A percentile compares a stretch with the other conserved stretches of the same genome.
These are phyloP conservation scores for Colletotrichum sp. DNA, from an alignment of 2,329 filamentous ascomycete genomes.

Conservation along the genomic window DNA sequence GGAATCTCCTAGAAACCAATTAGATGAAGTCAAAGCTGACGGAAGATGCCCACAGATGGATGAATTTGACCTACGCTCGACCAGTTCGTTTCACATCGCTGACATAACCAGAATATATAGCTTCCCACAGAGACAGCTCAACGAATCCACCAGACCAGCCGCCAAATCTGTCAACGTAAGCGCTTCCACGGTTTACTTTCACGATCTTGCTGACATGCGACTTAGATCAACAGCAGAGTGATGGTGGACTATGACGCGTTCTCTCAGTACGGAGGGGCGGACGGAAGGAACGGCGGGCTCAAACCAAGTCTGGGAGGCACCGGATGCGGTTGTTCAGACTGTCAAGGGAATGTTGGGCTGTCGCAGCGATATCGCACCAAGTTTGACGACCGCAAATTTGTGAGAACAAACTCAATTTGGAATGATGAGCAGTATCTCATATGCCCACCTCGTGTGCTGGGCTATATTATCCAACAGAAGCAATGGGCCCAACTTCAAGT, in stretches of 20 bases:
- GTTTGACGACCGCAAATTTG: not conserved
- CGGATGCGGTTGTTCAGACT: not conserved
- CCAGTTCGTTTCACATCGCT: not conserved
- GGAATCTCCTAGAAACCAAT: not conserved
- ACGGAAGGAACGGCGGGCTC: not conserved
- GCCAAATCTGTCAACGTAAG: not conserved
- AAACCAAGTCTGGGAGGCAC: not conserved
- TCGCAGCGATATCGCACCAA: not conserved
- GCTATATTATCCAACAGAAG: conserved; percentile 17
- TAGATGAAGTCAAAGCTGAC: not conserved
- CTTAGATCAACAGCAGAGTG: not conserved
- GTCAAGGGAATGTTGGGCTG: not conserved
- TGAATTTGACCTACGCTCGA: not conserved
- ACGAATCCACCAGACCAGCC: not conserved
- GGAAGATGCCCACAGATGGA: not conserved
- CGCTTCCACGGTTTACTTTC: not conserved
- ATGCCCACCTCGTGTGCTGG: conserved; percentile 16
- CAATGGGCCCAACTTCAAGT: conserved; percentile 20
- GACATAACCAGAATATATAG: not conserved
- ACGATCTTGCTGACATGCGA: not conserved
- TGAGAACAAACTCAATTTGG: not conserved
- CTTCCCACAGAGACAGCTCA: not conserved
- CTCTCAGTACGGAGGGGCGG: not conserved
- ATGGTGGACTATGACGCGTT: not conserved
- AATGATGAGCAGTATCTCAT: conserved; percentile 17